phyloP scores from a whole-genome alignment of 179 eudicot species.

The Patellifolia procumbens region DNA sequence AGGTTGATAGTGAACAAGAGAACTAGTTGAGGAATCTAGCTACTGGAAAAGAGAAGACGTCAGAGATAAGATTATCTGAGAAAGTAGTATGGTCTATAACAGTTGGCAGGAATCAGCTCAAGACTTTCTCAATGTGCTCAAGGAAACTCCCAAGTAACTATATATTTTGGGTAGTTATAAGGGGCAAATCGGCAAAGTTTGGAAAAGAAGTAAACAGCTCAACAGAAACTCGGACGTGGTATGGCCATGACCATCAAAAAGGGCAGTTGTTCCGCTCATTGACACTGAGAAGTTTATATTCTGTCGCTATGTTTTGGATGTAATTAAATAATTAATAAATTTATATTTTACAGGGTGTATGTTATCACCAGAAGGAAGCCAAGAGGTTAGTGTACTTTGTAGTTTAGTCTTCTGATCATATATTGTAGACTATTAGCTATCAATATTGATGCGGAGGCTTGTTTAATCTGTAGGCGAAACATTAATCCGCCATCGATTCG shows the following conservation, averaged over 20 bases:
- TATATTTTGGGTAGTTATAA: too few relatives aligned
- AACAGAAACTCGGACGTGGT: too few relatives aligned
- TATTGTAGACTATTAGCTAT: not conserved
- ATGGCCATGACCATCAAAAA: not conserved
- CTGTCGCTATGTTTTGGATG: not conserved
- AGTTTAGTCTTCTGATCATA: not conserved
- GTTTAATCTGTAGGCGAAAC: conserved; percentile 19
- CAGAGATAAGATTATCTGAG: too few relatives aligned
- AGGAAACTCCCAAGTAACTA: too few relatives aligned
- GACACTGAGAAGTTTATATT: not conserved
- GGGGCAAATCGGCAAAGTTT: too few relatives aligned
- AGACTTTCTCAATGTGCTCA: too few relatives aligned
- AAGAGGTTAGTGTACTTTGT: conserved; percentile 19
- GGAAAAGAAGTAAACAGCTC: too few relatives aligned
- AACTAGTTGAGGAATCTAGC: too few relatives aligned
- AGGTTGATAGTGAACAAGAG: too few relatives aligned
- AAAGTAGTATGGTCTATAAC: too few relatives aligned
- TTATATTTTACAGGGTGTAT: conserved; percentile 13
- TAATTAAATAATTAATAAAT: not conserved
- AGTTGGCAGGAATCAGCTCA: too few relatives aligned
- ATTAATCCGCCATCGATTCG: conserved; percentile 2
- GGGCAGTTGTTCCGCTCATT: not conserved
- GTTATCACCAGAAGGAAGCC: not conserved
- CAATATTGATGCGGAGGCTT: not conserved
- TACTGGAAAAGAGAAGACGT: too few relatives aligned